A percentile compares a stretch with the other conserved stretches of the same genome.
Evolutionary conservation across 768 basidiomycete species (phyloP).

Genomic region (Sarcodon aspratus): DNA sequence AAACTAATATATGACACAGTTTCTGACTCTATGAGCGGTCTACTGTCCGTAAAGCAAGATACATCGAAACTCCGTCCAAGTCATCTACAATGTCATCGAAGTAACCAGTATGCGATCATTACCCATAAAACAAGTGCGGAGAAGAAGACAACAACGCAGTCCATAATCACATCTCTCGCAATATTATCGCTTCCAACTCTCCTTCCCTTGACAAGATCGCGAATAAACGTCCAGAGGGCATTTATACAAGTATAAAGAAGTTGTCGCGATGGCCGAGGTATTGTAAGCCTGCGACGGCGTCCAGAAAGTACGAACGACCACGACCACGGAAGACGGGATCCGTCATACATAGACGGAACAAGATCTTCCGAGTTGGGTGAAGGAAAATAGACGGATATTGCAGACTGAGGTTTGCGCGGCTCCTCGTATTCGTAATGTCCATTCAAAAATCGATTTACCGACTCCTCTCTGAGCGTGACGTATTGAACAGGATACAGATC

Average conservation of each 20-base stretch:
- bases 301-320: conserved; percentile 47
- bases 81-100: neutral
- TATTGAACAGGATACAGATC: conserved; percentile 41
- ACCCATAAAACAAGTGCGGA: neutral
- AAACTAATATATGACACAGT: no score
- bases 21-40: no score
- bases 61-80: no score
- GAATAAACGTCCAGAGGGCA: neutral
- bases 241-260: neutral
- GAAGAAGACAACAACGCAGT: neutral
- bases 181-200: neutral
- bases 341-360: neutral
- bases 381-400: neutral
- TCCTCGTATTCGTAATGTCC: conserved; percentile 10
- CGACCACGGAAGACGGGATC: conserved; percentile 24
- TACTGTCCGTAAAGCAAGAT: no score
- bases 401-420: neutral
- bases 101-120: neutral
- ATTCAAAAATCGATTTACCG: conserved; percentile 10
- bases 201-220: neutral
- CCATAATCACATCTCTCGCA: neutral
- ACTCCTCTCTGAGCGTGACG: conserved; percentile 22
- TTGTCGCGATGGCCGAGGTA: conserved; percentile 10
- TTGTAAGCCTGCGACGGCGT: conserved; percentile 39
- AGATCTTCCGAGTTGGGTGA: neutral